Base-by-base conservation (phyloP, 331 rosid genomes). In the Telfairia occidentalis region DNA sequence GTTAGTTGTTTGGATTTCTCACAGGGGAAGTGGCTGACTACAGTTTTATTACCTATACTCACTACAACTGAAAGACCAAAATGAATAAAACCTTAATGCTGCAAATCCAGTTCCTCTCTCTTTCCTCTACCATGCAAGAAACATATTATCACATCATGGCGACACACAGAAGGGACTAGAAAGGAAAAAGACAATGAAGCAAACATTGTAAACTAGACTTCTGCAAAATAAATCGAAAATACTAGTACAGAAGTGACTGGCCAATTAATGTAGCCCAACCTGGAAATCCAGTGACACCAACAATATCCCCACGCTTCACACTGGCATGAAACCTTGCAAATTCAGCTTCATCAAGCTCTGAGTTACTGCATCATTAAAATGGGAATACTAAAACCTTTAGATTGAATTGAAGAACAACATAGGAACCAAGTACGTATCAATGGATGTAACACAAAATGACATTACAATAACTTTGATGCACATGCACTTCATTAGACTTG, bases 271-370 rank as follows among this genome's bases (percentile, higher is more conserved):
- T 58, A 60, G 65, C 59, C 89, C 46, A 73, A 93, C 98, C 97
- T 86, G 97, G 97, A 87, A 93, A 93, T 61, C 96, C 98, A 32
- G 80, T 76, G 59, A 93, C 77, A 59, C 98, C 98, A 77, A 93
- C 97, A 66, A 89, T 85, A 82, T 93, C 98, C 73, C 98, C 97
- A 73, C 96, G 92, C 89, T 89, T 93, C 59, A 89, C 97, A 81
- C 75, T 88, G 58, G 96, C 78, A 82, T 93, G 96, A 79, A 91
- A 86, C 74, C 64, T 86, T 43, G 87, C 85, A 87, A 94, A 94
- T 80, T 81, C 98, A 48, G 81, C 87, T 77, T 89, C 90, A 76
- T 80, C 77, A 82, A 91, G 43, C 66, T 85, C 90, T 1, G 97
- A 85, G 55, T 82, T 84, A 69, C 98, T 93, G 92, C 88, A 88